phyloP scores from a whole-genome alignment of 805 yeast species.

The Kockiozyma suomiensis region DNA sequence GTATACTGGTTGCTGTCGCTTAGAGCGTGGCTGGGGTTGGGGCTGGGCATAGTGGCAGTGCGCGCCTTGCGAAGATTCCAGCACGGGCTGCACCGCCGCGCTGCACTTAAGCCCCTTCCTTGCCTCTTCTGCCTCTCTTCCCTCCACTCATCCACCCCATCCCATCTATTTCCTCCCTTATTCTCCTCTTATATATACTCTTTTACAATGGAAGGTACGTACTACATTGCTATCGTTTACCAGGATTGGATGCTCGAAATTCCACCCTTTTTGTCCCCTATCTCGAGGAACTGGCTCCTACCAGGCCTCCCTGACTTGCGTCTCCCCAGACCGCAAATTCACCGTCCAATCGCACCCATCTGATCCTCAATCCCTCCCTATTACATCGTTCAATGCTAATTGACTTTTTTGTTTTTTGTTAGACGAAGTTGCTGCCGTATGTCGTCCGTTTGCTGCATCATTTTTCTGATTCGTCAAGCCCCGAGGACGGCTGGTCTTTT shows the following conservation, averaged over 20 bases:
- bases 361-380: background rate
- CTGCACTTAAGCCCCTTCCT: constrained; percentile 7
- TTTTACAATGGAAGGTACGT: constrained; percentile 30
- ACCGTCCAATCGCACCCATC: background rate
- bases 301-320: background rate
- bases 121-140: constrained; percentile 12
- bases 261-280: background rate
- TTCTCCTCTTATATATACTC: background rate
- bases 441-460: constrained; percentile 31
- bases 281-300: no score
- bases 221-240: background rate
- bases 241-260: constrained; percentile 3
- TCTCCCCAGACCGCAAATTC: background rate
- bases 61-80: constrained; percentile 3
- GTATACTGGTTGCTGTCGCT: no score
- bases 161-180: background rate
- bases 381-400: constrained; percentile 3
- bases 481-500: constrained; percentile 3
- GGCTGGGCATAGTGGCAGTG: background rate
- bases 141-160: constrained; percentile 7
- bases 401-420: constrained; percentile 13
- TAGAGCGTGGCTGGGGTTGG: no score
- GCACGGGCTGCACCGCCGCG: constrained; percentile 16
- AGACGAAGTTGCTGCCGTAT: constrained; percentile 56
- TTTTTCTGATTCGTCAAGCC: constrained; percentile 8